Percentiles rank a stretch among this genome's conserved stretches.
Evolutionary conservation across 805 yeast species (phyloP).

Genomic region (Jamesozyma spencerorum): DNA sequence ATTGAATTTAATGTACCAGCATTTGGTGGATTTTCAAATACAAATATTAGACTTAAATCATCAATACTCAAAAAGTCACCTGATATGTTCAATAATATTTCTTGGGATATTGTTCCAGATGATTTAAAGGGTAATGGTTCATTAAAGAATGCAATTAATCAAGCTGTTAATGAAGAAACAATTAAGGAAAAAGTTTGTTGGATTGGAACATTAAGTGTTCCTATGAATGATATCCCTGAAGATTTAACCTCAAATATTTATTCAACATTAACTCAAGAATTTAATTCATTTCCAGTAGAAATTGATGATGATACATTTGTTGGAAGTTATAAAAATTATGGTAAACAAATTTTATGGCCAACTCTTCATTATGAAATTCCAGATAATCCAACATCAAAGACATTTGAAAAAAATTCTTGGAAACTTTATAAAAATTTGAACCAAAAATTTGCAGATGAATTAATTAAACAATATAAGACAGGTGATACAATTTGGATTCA

Average conservation of each 20-base stretch:
- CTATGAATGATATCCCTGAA: constrained; percentile 72
- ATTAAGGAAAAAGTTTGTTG: constrained; percentile 41
- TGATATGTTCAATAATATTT: constrained; percentile 39
- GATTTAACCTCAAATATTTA: constrained; percentile 47
- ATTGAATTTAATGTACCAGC: constrained; percentile 29
- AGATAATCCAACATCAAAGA: constrained; percentile 84
- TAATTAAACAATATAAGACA: constrained; percentile 54
- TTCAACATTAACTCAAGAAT: constrained; percentile 36
- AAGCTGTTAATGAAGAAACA: constrained; percentile 40
- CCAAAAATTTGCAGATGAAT: constrained; percentile 65
- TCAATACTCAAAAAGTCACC: constrained; percentile 30
- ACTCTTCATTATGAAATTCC: constrained; percentile 90
- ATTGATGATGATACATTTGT: constrained; percentile 71
- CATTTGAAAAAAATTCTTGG: constrained; percentile 94
- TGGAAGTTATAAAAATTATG: constrained; percentile 83
- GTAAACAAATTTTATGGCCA: constrained; percentile 95
- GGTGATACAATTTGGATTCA: constrained; percentile 87
- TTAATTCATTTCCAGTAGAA: constrained; percentile 53
- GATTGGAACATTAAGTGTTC: constrained; percentile 88
- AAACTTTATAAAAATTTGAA: constrained; percentile 67
- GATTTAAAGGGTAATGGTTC: constrained; percentile 74
- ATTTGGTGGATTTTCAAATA: constrained; percentile 65
- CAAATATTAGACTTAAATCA: constrained; percentile 40
- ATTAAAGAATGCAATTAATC: constrained; percentile 70
- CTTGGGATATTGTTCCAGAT: constrained; percentile 63